Evolutionary conservation across 2,329 filamentous ascomycete species (phyloP).

Genomic region (Escovopsis weberi): DNA sequence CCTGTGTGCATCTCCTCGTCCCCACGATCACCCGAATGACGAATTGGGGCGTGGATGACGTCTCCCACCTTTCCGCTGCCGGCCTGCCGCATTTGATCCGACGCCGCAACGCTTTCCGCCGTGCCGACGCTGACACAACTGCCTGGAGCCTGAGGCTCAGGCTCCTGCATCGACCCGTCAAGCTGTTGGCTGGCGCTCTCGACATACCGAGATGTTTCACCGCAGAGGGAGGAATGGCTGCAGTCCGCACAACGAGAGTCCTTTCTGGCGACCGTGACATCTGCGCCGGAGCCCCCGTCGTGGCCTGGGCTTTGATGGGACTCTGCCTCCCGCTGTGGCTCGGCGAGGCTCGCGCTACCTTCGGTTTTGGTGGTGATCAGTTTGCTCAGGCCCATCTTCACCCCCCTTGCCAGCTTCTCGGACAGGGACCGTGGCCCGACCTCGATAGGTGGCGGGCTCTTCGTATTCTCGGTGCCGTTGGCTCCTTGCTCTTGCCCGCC

Average conservation of each 20-base stretch:
- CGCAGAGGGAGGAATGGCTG: no score
- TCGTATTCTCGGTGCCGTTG: neutral
- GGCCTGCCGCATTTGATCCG: conserved; percentile 1
- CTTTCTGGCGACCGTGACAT: neutral
- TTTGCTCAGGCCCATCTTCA: conserved; percentile 9
- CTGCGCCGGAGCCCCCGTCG: neutral
- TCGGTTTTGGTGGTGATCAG: conserved; percentile 1
- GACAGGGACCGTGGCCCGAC: conserved; percentile 13
- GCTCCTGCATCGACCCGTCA: no score
- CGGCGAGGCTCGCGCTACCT: neutral
- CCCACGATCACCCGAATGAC: conserved; percentile 4
- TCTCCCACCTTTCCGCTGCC: conserved; percentile 10
- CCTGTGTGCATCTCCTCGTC: neutral
- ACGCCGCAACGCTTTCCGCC: neutral
- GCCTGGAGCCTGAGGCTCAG: no score
- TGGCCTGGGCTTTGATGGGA: neutral
- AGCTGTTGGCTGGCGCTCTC: no score
- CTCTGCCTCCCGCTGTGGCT: neutral
- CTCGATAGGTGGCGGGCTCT: neutral
- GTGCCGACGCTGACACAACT: no score
- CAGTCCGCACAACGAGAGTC: neutral
- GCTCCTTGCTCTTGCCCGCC: conserved; percentile 2
- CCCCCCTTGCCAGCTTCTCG: conserved; percentile 15
- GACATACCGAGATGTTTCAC: no score
- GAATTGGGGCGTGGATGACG: conserved; percentile 11